Percentiles rank a stretch among this genome's conserved stretches.
These are phyloP conservation scores for Candida rishiriensis DNA, from an alignment of 805 yeast genomes.

Conservation along the genomic window DNA sequence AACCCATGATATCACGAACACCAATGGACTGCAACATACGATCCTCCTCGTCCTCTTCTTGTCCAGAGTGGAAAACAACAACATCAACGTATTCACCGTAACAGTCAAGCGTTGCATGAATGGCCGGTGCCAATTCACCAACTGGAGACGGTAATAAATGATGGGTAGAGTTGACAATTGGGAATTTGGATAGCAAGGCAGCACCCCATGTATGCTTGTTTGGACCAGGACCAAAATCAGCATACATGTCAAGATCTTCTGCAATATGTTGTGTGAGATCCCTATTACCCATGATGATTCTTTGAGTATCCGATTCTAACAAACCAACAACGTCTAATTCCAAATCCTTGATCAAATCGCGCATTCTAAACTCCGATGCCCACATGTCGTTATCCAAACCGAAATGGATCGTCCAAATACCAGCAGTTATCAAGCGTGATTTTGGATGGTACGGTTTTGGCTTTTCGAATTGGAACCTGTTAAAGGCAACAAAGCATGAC, in stretches of 20 bases:
- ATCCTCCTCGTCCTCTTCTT: constrained; percentile 95
- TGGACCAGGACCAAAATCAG: constrained; percentile 97
- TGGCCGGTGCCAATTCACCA: constrained; percentile 97
- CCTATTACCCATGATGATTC: constrained; percentile 91
- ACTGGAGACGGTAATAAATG: constrained; percentile 94
- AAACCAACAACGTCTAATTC: constrained; percentile 90
- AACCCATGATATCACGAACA: constrained; percentile 75
- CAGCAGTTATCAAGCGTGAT: constrained; percentile 80
- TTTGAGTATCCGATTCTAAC: constrained; percentile 89
- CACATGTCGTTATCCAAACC: constrained; percentile 98
- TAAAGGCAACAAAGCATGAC: constrained; percentile 48
- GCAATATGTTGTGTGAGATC: constrained; percentile 89
- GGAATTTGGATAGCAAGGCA: constrained; percentile 88
- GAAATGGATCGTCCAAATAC: constrained; percentile 98
- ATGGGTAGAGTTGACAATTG: constrained; percentile 85
- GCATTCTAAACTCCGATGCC: constrained; percentile 92
- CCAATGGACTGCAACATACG: constrained; percentile 80
- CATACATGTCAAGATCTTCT: constrained; percentile 90
- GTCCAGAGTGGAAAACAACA: constrained; percentile 97
- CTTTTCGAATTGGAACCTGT: constrained; percentile 53
- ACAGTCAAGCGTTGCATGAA: constrained; percentile 90
- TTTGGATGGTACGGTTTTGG: constrained; percentile 67
- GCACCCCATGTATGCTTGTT: constrained; percentile 98
- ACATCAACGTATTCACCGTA: constrained; percentile 86
- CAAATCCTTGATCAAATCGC: constrained; percentile 73